These are phyloP conservation scores for Stachybotrys chartarum DNA, from an alignment of 2,329 filamentous ascomycete species.

Conservation along the genomic window DNA sequence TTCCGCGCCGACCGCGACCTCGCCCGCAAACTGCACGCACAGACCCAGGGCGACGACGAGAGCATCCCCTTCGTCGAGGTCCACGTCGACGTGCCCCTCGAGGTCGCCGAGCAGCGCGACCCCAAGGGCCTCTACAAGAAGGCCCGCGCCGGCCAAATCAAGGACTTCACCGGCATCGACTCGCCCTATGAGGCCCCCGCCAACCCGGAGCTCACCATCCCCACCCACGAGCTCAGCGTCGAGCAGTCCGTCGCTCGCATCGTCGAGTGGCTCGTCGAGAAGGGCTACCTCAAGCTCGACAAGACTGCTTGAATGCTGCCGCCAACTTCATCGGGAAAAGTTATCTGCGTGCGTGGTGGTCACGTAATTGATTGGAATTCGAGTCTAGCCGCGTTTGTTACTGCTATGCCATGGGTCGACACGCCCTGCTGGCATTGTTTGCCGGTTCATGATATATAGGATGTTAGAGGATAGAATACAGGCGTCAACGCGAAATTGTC, in stretches of 20 bases:
- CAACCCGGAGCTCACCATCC: constrained; percentile 79
- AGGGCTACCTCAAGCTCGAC: constrained; percentile 41
- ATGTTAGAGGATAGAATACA: constrained; percentile 19
- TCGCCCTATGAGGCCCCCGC: constrained; percentile 90
- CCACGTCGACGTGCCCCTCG: constrained; percentile 83
- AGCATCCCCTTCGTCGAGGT: constrained; percentile 88
- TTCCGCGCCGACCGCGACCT: constrained; percentile 81
- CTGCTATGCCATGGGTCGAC: background rate
- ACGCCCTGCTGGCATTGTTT: constrained; percentile 6
- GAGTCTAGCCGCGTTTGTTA: background rate
- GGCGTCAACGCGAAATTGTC: constrained; percentile 13
- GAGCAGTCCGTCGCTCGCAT: constrained; percentile 87
- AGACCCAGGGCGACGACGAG: constrained; percentile 50
- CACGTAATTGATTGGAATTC: background rate
- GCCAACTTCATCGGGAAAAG: background rate
- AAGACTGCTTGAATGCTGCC: constrained; percentile 15
- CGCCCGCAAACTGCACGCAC: constrained; percentile 72
- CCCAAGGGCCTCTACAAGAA: constrained; percentile 98
- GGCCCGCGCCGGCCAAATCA: constrained; percentile 86
- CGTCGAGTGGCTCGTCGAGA: constrained; percentile 65
- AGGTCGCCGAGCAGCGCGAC: constrained; percentile 89
- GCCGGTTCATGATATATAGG: constrained; percentile 11
- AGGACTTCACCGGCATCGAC: constrained; percentile 93
- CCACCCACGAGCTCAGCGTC: constrained; percentile 73
- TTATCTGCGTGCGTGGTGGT: background rate